Percentiles rank a stretch among this genome's conserved stretches.
Evolutionary conservation across 495 filamentous ascomycete genomes (phyloP).

Genomic region (Aspergillus conjunctus): DNA sequence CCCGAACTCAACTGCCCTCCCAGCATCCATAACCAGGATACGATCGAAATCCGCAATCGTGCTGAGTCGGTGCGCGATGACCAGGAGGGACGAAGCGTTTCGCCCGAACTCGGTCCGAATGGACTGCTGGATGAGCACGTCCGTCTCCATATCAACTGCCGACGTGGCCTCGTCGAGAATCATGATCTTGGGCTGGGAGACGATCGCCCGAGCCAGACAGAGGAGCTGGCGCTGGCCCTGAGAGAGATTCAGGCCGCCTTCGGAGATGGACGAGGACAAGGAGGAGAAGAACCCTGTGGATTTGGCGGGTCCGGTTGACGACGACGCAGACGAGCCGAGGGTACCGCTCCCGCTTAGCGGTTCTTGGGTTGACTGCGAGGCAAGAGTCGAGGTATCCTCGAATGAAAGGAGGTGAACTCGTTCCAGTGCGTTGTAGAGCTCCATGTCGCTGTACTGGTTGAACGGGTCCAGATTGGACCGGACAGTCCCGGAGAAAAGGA

Average conservation of each 20-base stretch:
- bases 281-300: slow-evolving; percentile 66
- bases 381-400: slow-evolving; percentile 41
- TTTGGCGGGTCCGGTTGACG: slow-evolving; percentile 28
- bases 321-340: slow-evolving; percentile 21
- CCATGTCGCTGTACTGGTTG: slow-evolving; percentile 67
- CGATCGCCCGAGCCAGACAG: slow-evolving; percentile 84
- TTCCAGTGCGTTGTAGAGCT: slow-evolving; percentile 72
- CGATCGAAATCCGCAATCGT: slow-evolving; percentile 86
- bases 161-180: slow-evolving; percentile 89
- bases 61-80: slow-evolving; percentile 84
- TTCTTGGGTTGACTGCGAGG: slow-evolving; percentile 32
- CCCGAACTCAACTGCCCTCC: slow-evolving; percentile 73
- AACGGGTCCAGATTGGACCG: slow-evolving; percentile 83
- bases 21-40: slow-evolving; percentile 80
- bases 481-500: slow-evolving; percentile 84
- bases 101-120: slow-evolving; percentile 77
- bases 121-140: slow-evolving; percentile 76
- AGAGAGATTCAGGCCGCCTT: slow-evolving; percentile 78
- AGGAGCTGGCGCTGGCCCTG: slow-evolving; percentile 89
- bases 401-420: slow-evolving; percentile 71
- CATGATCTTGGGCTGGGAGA: slow-evolving; percentile 78
- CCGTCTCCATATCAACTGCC: slow-evolving; percentile 85
- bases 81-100: slow-evolving; percentile 72
- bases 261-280: slow-evolving; percentile 64
- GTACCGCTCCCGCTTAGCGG: slow-evolving; percentile 26